phyloP scores from a whole-genome alignment of 139 green algal genomes.

The Microglena sp. region DNA sequence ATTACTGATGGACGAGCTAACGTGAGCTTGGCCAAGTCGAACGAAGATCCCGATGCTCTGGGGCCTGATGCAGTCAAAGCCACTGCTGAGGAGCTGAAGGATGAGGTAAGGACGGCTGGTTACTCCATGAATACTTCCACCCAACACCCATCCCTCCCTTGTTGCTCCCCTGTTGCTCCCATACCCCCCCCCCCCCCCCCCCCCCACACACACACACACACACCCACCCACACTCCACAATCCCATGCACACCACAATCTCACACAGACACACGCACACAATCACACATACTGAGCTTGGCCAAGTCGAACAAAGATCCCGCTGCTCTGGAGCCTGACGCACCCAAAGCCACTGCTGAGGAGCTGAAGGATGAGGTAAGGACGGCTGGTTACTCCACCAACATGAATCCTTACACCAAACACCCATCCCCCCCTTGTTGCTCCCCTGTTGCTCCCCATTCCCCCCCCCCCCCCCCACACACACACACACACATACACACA shows the following conservation, averaged over 20 bases:
- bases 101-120: conserved; percentile 19
- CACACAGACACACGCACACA: no score
- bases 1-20: conserved; percentile 98
- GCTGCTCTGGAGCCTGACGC: conserved; percentile 76
- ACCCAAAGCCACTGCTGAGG: conserved; percentile 50
- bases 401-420: neutral
- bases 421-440: no score
- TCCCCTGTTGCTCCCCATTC: neutral
- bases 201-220: no score
- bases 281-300: no score
- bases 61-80: conserved; percentile 72
- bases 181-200: no score
- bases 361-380: conserved; percentile 47
- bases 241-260: no score
- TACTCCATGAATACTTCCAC: no score
- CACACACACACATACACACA: neutral
- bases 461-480: neutral
- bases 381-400: no score
- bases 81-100: conserved; percentile 48
- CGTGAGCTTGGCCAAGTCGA: conserved; percentile 77
- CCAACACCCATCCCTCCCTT: no score
- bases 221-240: no score
- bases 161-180: neutral
- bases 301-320: conserved; percentile 84
- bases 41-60: conserved; percentile 84